Evolutionary conservation across 108 stramenopile genomes (phyloP), one percentile per base, ranked within the genome.

Genomic region (Mediolabrus comicus): DNA sequence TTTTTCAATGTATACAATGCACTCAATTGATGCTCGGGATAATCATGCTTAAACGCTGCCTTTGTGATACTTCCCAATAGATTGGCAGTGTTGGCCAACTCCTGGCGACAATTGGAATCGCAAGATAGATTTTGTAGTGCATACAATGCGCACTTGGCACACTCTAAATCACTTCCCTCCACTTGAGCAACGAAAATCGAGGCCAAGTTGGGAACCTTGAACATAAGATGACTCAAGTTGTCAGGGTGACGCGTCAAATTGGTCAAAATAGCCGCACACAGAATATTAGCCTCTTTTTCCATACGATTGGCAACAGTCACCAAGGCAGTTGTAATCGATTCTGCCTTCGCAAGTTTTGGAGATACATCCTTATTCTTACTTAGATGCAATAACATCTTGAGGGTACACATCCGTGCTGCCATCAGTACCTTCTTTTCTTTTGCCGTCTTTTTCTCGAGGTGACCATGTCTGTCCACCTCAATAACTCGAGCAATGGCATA

Each of bases 81-180:
- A 14, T 69, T 56, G 19, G 68, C 56, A 3, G 67, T 52, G n/a
- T 79, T 74, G 17, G 72, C 78, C 29, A 79, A 43, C 33, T 74
- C 68, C 41, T 74, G 78, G 31, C 78, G 78, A 58, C 66, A 75
- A 26, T 62, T 69, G 51, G 35, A 61, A 17, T 55, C 39, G 43
- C 78, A 79, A 3, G 78, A 79, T 24, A 79, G 41, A 43, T 79
- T 79, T 35, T 79, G 78, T 17, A 79, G 49, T 19, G 73, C 74
- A 30, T 69, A 79, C 33, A 74, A 56, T 33, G 78, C 72, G 19
- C 78, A 79, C 55, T 74, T 79, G 46, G 38, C 53, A 41, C 73
- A 75, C 55, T 79, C 78, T 31, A 25, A 35, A 58, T 69, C 53
- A 19, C 53, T 65, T 29, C 27, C 30, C 25, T 52, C 60, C 10